phyloP scores from a whole-genome alignment of 176 grass and related monocot species.

The Avena insularis region DNA sequence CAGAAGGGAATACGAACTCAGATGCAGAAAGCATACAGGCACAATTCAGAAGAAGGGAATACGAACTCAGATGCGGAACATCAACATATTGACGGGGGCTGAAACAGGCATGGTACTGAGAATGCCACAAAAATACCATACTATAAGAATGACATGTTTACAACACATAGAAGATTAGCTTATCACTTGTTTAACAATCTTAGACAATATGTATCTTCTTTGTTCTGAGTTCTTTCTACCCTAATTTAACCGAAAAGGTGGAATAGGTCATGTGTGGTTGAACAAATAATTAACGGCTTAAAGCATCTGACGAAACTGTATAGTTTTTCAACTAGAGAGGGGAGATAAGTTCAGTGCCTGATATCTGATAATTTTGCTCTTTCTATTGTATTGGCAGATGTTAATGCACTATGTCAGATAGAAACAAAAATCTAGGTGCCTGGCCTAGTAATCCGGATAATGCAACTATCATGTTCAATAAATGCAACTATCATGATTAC shows the following conservation, averaged over 20 bases:
- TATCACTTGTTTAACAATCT: slow-evolving; percentile 4
- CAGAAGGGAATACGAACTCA: slow-evolving; percentile 6
- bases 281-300: too few species aligned
- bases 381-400: background rate
- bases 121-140: slow-evolving; percentile 33
- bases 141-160: too few species aligned
- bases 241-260: background rate
- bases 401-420: background rate
- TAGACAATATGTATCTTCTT: slow-evolving; percentile 21
- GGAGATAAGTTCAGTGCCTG: too few species aligned
- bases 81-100: slow-evolving; percentile 19
- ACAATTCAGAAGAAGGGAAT: background rate
- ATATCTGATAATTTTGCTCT: too few species aligned
- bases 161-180: background rate
- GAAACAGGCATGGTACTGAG: slow-evolving; percentile 41
- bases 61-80: background rate
- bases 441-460: too few species aligned
- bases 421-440: background rate
- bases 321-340: too few species aligned
- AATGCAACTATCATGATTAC: background rate
- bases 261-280: too few species aligned
- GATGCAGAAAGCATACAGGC: background rate
- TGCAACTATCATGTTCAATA: too few species aligned
- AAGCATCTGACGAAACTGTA: too few species aligned
- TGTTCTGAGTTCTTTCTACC: background rate